Evolutionary conservation across 495 filamentous ascomycete genomes (phyloP).

Genomic region (Penicillium samsonianum): DNA sequence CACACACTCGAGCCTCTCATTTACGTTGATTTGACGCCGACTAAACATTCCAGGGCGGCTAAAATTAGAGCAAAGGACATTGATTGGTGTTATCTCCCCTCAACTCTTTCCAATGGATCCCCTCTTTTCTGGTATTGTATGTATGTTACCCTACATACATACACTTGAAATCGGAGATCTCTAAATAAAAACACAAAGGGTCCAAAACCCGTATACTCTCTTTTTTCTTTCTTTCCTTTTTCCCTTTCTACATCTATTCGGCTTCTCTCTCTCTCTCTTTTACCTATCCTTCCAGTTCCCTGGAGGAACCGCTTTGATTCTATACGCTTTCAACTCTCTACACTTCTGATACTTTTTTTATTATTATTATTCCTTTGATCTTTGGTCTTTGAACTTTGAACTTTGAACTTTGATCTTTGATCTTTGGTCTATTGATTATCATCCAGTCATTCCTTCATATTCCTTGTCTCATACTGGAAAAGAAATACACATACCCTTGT

Average conservation of each 20-base stretch:
- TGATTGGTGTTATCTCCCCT: conserved; percentile 13
- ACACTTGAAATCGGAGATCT: conserved; percentile 26
- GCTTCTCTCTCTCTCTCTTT: conserved; percentile 23
- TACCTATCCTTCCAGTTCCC: conserved; percentile 34
- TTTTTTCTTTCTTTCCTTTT: conserved; percentile 14
- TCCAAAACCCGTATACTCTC: conserved; percentile 19
- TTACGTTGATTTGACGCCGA: conserved; percentile 42
- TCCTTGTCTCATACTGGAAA: conserved; percentile 4
- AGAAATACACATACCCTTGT: conserved; percentile 11
- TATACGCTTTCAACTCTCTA: no score
- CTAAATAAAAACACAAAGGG: conserved; percentile 33
- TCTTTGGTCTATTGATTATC: no score
- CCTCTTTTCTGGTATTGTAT: conserved; percentile 10
- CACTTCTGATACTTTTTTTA: conserved; percentile 2
- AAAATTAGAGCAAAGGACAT: conserved; percentile 44
- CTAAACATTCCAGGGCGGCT: conserved; percentile 40
- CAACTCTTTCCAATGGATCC: background rate
- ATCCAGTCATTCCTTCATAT: conserved; percentile 18
- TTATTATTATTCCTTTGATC: conserved; percentile 6
- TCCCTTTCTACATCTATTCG: conserved; percentile 26
- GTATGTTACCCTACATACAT: no score
- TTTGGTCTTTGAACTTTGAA: no score
- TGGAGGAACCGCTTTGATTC: conserved; percentile 43
- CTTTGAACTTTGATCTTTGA: conserved; percentile 7
- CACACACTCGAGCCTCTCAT: conserved; percentile 32